These are phyloP conservation scores for Aspergillus ibericus DNA, from an alignment of 2,329 filamentous ascomycete species.

Conservation along the genomic window DNA sequence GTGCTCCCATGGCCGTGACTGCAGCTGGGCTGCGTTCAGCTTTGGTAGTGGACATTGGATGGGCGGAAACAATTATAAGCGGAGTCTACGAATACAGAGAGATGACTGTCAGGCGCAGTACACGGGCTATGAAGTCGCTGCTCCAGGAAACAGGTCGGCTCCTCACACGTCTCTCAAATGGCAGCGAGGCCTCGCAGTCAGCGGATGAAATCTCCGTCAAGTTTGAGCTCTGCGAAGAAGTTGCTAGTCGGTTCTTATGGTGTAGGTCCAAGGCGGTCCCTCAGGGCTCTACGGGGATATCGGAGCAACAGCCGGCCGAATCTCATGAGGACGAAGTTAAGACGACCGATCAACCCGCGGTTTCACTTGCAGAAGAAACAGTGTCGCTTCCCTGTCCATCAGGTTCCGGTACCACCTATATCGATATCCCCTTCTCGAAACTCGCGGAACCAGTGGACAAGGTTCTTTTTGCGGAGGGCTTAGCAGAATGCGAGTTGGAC, in stretches of 20 bases:
- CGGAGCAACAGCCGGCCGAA: slow-evolving; percentile 3
- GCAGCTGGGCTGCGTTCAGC: slow-evolving; percentile 84
- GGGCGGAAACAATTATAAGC: slow-evolving; percentile 84
- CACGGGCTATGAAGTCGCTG: slow-evolving; percentile 72
- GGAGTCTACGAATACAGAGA: slow-evolving; percentile 90
- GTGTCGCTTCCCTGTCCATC: slow-evolving; percentile 48
- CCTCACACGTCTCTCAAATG: slow-evolving; percentile 28
- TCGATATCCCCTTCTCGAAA: slow-evolving; percentile 65
- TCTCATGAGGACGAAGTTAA: slow-evolving; percentile 1
- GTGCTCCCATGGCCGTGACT: slow-evolving; percentile 70
- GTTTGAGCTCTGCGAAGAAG: slow-evolving; percentile 81
- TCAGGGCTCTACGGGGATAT: neutral
- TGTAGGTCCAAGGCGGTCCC: slow-evolving; percentile 50
- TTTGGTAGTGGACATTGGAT: slow-evolving; percentile 85
- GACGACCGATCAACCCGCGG: neutral
- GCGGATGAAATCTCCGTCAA: slow-evolving; percentile 50
- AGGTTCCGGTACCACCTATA: slow-evolving; percentile 44
- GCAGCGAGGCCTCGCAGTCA: slow-evolving; percentile 30
- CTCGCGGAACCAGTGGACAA: slow-evolving; percentile 74
- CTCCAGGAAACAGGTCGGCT: slow-evolving; percentile 64
- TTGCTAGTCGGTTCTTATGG: slow-evolving; percentile 75
- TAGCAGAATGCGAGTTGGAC: slow-evolving; percentile 64
- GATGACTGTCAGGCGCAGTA: slow-evolving; percentile 67
- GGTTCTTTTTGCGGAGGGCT: slow-evolving; percentile 66
- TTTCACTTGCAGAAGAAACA: slow-evolving; percentile 32